A percentile compares a stretch with the other conserved stretches of the same genome.
These are phyloP conservation scores for Hyaloperonospora arabidopsidis DNA, from an alignment of 352 stramenopile species.

Conservation along the genomic window DNA sequence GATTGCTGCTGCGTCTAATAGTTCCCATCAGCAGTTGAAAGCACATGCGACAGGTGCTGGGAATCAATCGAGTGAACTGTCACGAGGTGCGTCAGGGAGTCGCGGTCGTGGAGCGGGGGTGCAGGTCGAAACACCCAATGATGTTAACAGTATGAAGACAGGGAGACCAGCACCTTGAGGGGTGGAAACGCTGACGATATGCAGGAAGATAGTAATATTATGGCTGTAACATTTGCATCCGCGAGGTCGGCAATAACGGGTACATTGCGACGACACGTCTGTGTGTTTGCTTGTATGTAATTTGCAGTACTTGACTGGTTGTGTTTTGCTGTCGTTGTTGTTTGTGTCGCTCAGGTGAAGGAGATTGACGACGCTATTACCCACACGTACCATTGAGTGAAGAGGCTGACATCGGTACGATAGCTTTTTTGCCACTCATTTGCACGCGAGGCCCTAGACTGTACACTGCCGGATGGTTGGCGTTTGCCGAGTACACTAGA, in stretches of 20 bases:
- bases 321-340: slow-evolving; percentile 1
- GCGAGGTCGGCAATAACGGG: no score
- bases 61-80: slow-evolving; percentile 13
- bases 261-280: no score
- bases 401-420: slow-evolving; percentile 9
- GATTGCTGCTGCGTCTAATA: slow-evolving; percentile 30
- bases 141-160: slow-evolving; percentile 24
- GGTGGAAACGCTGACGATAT: slow-evolving; percentile 31
- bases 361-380: slow-evolving; percentile 6
- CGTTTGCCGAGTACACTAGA: slow-evolving; percentile 9
- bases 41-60: slow-evolving; percentile 14
- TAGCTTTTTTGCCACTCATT: slow-evolving; percentile 19
- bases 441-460: slow-evolving; percentile 6
- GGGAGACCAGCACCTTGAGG: slow-evolving; percentile 19
- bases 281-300: no score
- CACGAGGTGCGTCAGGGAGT: slow-evolving; percentile 24
- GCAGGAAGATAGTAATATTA: slow-evolving; percentile 8
- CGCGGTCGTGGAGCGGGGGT: slow-evolving; percentile 11
- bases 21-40: slow-evolving; percentile 28
- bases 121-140: slow-evolving; percentile 25
- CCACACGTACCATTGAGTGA: slow-evolving; percentile 21
- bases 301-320: slow-evolving; percentile 3
- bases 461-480: not conserved
- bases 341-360: slow-evolving; percentile 12
- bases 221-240: not conserved